phyloP scores from a whole-genome alignment of 371 early-diverging fungal genomes.

The Mortierella sp. region DNA sequence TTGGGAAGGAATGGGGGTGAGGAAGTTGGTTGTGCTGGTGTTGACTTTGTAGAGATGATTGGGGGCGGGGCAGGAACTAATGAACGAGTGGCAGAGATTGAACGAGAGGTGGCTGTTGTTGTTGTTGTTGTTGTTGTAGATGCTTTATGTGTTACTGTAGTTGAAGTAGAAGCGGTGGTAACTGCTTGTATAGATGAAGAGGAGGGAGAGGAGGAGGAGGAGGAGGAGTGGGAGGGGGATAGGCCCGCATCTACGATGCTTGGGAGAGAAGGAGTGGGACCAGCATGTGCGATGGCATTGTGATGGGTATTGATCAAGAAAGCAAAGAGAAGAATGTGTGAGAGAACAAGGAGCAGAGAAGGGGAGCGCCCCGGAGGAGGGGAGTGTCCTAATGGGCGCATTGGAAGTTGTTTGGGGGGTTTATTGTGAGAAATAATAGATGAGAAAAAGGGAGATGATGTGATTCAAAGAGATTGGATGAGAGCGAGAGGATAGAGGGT shows the following conservation, averaged over 20 bases:
- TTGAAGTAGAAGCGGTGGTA: neutral
- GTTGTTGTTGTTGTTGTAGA: neutral
- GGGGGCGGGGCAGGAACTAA: neutral
- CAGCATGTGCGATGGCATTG: neutral
- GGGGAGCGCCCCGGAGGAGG: conserved; percentile 2
- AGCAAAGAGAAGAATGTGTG: neutral
- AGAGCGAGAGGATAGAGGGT: no score
- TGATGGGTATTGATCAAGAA: conserved; percentile 5
- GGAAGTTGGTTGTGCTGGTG: neutral
- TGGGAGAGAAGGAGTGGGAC: neutral
- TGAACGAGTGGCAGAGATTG: neutral
- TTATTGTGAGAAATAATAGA: neutral
- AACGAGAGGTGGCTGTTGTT: neutral
- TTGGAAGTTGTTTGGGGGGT: neutral
- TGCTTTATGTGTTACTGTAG: neutral
- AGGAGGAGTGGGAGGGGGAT: neutral
- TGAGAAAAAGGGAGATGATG: neutral
- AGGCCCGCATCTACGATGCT: neutral
- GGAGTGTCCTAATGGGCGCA: conserved; percentile 10
- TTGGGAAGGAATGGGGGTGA: conserved; percentile 4
- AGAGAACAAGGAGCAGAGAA: neutral
- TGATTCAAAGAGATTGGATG: no score
- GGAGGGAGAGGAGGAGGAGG: neutral
- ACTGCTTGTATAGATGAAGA: neutral
- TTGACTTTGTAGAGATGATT: neutral